Conservation (phyloP, 495 filamentous ascomycete species). For the Aspergillus nidulans region DNA sequence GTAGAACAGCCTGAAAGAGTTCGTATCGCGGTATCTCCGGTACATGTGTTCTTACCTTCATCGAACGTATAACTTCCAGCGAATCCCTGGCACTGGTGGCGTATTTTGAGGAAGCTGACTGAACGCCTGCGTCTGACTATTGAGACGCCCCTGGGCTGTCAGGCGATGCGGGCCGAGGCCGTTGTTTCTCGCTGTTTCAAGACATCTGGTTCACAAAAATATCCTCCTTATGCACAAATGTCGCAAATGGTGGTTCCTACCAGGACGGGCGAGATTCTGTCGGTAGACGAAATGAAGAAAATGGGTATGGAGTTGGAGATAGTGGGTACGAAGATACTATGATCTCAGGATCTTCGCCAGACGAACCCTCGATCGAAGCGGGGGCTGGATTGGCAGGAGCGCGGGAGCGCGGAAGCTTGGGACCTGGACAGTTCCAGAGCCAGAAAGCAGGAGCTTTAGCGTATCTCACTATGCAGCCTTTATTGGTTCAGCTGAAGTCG, state of each 20-base stretch:
- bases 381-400: not conserved
- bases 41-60: not conserved
- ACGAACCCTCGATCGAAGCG: constrained; percentile 6
- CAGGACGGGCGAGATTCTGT: not conserved
- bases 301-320: not conserved
- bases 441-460: not conserved
- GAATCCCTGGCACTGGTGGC: not conserved
- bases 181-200: not conserved
- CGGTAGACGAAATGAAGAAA: not conserved
- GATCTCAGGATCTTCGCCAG: constrained; percentile 3
- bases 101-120: not conserved
- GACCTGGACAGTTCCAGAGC: no score
- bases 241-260: not conserved
- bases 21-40: not conserved
- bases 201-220: not conserved
- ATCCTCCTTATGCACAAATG: no score
- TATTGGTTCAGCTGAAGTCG: not conserved
- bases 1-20: not conserved
- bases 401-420: not conserved
- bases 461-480: not conserved
- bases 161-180: not conserved
- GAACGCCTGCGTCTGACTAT: not conserved
- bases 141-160: not conserved
- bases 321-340: not conserved
- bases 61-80: not conserved